A percentile compares a stretch with the other conserved stretches of the same genome.
Conservation (phyloP, 805 yeast species). For the Candida silvatica region DNA sequence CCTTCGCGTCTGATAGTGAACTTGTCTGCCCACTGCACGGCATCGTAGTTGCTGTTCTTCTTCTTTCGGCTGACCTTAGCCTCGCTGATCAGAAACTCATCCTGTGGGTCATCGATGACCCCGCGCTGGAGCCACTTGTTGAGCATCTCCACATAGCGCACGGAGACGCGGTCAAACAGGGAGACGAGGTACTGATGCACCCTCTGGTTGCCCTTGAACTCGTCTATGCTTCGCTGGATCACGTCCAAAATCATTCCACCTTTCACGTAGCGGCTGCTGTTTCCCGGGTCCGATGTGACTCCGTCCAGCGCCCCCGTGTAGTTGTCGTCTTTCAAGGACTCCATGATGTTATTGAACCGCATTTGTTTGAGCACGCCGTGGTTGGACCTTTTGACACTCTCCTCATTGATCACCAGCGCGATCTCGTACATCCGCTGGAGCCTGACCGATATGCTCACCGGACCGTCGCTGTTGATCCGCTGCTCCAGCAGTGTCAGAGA, state of each 20-base stretch:
- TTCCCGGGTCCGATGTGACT: conserved; percentile 42
- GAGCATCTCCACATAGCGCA: conserved; percentile 56
- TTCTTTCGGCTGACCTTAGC: conserved; percentile 3
- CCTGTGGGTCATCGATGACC: conserved; percentile 62
- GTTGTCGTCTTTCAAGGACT: conserved; percentile 30
- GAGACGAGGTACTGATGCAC: conserved; percentile 42
- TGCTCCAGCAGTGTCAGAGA: conserved; percentile 55
- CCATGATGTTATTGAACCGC: conserved; percentile 24
- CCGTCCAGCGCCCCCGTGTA: conserved; percentile 39
- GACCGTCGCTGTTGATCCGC: conserved; percentile 23
- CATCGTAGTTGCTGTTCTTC: conserved; percentile 22
- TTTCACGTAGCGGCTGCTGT: conserved; percentile 49
- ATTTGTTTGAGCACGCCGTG: conserved; percentile 20
- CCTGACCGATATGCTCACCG: conserved; percentile 23
- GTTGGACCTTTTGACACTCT: conserved; percentile 31
- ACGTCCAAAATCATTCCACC: conserved; percentile 71
- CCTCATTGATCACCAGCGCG: conserved; percentile 39
- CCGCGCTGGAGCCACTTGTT: conserved; percentile 79
- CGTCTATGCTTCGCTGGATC: conserved; percentile 48
- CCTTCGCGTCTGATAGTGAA: conserved; percentile 72
- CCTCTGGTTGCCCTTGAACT: conserved; percentile 56
- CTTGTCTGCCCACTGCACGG: conserved; percentile 66
- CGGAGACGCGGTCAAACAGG: conserved; percentile 51
- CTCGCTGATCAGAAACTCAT: conserved; percentile 71
- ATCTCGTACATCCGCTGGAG: conserved; percentile 54